These are phyloP conservation scores for Colletotrichum shisoi DNA, from an alignment of 2,329 filamentous ascomycete species.

Conservation along the genomic window DNA sequence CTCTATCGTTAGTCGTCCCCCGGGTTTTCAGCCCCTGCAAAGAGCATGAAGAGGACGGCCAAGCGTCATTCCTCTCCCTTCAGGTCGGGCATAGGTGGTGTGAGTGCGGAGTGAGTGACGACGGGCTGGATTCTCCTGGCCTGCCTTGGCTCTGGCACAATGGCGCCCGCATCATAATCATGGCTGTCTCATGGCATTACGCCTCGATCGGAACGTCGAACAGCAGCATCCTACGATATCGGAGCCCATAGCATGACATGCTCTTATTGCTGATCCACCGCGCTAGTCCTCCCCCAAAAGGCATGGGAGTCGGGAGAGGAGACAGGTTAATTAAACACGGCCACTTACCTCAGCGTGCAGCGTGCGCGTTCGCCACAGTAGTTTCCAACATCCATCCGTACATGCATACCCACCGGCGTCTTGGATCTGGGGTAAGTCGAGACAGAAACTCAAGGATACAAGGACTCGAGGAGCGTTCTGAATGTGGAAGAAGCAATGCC, in stretches of 20 bases:
- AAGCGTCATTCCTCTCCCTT: background rate
- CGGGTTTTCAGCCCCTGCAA: background rate
- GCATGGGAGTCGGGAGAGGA: background rate
- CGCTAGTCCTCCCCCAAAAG: background rate
- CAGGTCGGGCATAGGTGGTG: background rate
- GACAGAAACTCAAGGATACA: background rate
- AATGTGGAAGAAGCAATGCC: conserved; percentile 20
- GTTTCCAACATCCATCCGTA: background rate
- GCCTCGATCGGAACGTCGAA: conserved; percentile 22
- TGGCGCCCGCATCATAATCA: conserved; percentile 17
- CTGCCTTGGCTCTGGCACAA: background rate
- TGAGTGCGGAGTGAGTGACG: background rate
- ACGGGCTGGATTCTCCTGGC: background rate
- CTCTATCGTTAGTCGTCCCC: background rate
- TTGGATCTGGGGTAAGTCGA: conserved; percentile 19
- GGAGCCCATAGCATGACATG: conserved; percentile 9
- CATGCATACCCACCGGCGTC: background rate
- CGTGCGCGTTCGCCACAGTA: background rate
- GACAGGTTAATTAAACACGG: conserved; percentile 8
- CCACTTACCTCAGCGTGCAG: conserved; percentile 3
- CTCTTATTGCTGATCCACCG: conserved; percentile 13
- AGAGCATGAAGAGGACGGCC: background rate
- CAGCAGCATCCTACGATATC: conserved; percentile 14
- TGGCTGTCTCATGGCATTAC: conserved; percentile 22
- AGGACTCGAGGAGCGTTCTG: conserved; percentile 12